Conservation (phyloP, 345 rosid species). For the Citrus cavaleriei region DNA sequence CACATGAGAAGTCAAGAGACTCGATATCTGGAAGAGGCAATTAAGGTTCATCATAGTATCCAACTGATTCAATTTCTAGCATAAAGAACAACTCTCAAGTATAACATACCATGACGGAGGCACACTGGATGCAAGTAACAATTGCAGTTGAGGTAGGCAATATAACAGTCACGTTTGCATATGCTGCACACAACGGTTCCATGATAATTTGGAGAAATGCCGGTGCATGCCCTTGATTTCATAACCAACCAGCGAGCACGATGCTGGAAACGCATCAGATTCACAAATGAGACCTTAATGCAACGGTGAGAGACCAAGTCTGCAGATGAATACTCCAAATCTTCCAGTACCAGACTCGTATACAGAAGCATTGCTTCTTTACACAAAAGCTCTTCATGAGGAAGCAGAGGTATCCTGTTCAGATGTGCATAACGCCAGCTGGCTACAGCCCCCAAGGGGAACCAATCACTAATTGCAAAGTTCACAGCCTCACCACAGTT, state of each 20-base stretch:
- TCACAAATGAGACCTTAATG: constrained; percentile 72
- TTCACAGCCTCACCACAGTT: constrained; percentile 99
- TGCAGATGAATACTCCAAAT: constrained; percentile 46
- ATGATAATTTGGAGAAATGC: constrained; percentile 41
- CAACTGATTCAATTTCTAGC: background rate
- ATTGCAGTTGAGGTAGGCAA: constrained; percentile 71
- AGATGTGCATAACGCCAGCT: constrained; percentile 91
- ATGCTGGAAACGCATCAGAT: constrained; percentile 77
- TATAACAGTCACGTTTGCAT: constrained; percentile 91
- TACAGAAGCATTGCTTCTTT: constrained; percentile 87
- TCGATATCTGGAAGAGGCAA: constrained; percentile 46
- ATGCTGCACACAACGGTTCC: constrained; percentile 80
- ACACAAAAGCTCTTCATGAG: constrained; percentile 96
- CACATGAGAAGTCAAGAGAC: constrained; percentile 68
- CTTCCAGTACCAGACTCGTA: constrained; percentile 50
- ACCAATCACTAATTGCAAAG: constrained; percentile 98
- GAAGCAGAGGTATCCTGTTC: constrained; percentile 85
- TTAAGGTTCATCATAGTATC: constrained; percentile 5
- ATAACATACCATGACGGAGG: constrained; percentile 76
- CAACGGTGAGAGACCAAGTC: constrained; percentile 51
- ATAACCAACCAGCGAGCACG: constrained; percentile 69
- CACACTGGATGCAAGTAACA: constrained; percentile 69
- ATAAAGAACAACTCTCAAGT: constrained; percentile 2
- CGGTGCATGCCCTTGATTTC: constrained; percentile 64
- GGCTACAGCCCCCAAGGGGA: constrained; percentile 89